Evolutionary conservation across 192 early-diverging fungal species (phyloP).

Genomic region (Linnemannia zychae): DNA sequence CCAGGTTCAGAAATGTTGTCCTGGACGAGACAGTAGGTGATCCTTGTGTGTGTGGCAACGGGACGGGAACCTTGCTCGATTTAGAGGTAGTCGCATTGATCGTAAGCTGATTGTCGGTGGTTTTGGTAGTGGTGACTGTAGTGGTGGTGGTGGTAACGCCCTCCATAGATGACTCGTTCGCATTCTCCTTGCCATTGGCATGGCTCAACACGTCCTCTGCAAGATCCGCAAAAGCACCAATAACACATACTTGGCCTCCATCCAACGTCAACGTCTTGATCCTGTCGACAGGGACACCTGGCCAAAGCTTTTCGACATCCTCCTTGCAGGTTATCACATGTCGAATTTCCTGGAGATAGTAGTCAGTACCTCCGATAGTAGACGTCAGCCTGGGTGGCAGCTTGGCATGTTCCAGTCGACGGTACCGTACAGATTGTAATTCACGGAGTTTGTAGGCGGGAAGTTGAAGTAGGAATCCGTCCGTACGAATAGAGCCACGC

Average conservation of each 20-base stretch:
- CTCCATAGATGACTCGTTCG: too few relatives aligned
- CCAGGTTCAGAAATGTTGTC: too few relatives aligned
- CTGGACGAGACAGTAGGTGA: too few relatives aligned
- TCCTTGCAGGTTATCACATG: slow-evolving; percentile 7
- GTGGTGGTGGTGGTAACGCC: too few relatives aligned
- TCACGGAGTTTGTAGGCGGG: neutral
- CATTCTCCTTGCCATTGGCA: neutral
- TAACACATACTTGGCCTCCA: slow-evolving; percentile 12
- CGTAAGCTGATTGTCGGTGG: too few relatives aligned
- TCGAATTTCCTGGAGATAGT: slow-evolving; percentile 12
- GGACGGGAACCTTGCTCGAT: too few relatives aligned
- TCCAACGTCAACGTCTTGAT: slow-evolving; percentile 6
- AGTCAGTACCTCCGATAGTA: neutral
- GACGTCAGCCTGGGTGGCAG: slow-evolving; percentile 8
- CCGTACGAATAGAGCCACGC: neutral
- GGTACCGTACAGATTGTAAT: neutral
- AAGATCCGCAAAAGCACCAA: slow-evolving; percentile 1
- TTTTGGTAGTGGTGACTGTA: too few relatives aligned
- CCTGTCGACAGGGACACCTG: neutral
- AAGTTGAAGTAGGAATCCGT: neutral
- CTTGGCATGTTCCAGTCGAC: neutral
- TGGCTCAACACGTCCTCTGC: slow-evolving; percentile 2
- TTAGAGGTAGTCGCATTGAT: too few relatives aligned
- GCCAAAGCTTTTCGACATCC: slow-evolving; percentile 10
- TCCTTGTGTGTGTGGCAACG: too few relatives aligned